A percentile compares a stretch with the other conserved stretches of the same genome.
phyloP scores from a whole-genome alignment of 2,329 filamentous ascomycete genomes.

The Cladosporium colombiae region DNA sequence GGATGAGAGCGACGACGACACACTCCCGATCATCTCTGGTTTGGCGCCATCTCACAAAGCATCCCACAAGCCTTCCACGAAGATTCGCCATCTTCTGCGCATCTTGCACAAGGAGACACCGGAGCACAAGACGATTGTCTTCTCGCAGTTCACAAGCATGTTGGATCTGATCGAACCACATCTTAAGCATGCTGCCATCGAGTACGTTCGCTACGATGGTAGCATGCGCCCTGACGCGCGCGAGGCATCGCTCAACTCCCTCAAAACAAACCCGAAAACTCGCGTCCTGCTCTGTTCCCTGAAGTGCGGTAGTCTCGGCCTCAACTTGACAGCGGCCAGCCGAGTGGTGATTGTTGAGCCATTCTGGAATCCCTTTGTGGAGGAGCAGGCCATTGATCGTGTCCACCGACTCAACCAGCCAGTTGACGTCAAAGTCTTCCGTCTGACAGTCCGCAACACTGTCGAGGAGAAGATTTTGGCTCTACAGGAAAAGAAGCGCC shows the following conservation, averaged over 20 bases:
- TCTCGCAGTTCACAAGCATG: slow-evolving; percentile 98
- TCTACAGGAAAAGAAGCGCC: slow-evolving; percentile 89
- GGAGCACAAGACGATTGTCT: slow-evolving; percentile 95
- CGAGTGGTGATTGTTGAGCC: slow-evolving; percentile 94
- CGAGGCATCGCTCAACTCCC: slow-evolving; percentile 76
- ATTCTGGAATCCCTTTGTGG: slow-evolving; percentile 98
- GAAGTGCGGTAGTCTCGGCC: slow-evolving; percentile 86
- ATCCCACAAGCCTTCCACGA: slow-evolving; percentile 73
- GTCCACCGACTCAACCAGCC: slow-evolving; percentile 98
- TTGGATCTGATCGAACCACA: slow-evolving; percentile 94
- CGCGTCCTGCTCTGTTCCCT: slow-evolving; percentile 88
- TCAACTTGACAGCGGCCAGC: slow-evolving; percentile 92
- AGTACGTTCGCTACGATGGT: slow-evolving; percentile 88
- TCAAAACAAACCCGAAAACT: slow-evolving; percentile 73
- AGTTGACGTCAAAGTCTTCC: slow-evolving; percentile 91
- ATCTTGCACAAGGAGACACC: slow-evolving; percentile 77
- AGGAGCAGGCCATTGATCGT: slow-evolving; percentile 97
- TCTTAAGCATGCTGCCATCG: slow-evolving; percentile 70
- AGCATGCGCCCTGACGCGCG: slow-evolving; percentile 91
- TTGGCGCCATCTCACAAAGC: slow-evolving; percentile 28
- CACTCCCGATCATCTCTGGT: slow-evolving; percentile 30
- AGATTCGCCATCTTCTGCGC: slow-evolving; percentile 81
- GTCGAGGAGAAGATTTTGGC: slow-evolving; percentile 96
- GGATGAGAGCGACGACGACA: slow-evolving; percentile 40
- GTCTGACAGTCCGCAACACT: slow-evolving; percentile 79